Evolutionary conservation across 2,329 filamentous ascomycete genomes (phyloP).

Genomic region (Apiospora malaysiana): DNA sequence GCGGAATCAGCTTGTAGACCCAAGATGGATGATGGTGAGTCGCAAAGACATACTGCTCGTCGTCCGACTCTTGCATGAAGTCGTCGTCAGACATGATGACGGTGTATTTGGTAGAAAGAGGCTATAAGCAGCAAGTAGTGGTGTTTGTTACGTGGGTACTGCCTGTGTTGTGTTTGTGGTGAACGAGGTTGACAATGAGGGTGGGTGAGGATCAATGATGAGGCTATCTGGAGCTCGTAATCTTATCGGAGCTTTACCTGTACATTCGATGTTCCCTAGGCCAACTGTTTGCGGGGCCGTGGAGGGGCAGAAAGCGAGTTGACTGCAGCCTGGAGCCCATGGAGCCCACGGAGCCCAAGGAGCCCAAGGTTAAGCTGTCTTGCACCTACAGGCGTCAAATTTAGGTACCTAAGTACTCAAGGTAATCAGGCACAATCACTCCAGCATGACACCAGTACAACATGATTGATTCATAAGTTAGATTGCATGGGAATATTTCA

Average conservation of each 20-base stretch:
- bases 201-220: background rate
- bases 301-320: conserved; percentile 3
- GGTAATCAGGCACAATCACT: background rate
- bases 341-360: background rate
- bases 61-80: conserved; percentile 92
- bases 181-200: background rate
- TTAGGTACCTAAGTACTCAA: background rate
- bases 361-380: no score
- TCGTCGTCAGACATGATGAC: conserved; percentile 81
- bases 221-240: conserved; percentile 13
- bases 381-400: background rate
- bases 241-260: conserved; percentile 16
- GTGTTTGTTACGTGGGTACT: background rate
- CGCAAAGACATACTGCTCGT: conserved; percentile 69
- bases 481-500: no score
- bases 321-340: conserved; percentile 5
- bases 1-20: conserved; percentile 3
- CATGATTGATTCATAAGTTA: no score
- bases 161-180: background rate
- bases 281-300: conserved; percentile 18
- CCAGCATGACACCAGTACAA: no score
- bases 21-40: background rate
- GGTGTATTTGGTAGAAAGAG: background rate
- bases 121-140: background rate
- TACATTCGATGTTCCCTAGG: background rate